These are phyloP conservation scores for Penicillium odoratum DNA, from an alignment of 495 filamentous ascomycete species.

Conservation along the genomic window DNA sequence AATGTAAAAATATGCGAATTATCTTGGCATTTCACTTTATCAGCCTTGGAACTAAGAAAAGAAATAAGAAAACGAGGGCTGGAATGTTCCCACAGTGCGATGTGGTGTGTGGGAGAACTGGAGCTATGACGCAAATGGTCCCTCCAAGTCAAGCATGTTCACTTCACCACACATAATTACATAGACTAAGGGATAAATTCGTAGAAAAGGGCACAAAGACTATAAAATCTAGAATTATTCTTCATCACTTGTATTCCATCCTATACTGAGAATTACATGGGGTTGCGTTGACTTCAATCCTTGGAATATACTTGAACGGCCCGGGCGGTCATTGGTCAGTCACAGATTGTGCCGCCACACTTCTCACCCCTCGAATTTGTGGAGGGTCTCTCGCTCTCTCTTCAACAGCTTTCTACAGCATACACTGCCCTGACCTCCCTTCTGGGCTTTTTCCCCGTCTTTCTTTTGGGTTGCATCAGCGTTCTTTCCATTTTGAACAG, in stretches of 20 bases:
- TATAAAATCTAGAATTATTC: no score
- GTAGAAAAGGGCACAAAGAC: not conserved
- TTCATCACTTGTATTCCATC: not conserved
- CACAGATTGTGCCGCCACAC: conserved; percentile 31
- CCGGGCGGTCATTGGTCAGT: conserved; percentile 29
- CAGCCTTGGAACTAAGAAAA: not conserved
- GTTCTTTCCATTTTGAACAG: conserved; percentile 10
- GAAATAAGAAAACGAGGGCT: not conserved
- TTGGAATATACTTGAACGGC: conserved; percentile 19
- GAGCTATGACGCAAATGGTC: conserved; percentile 6
- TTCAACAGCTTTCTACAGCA: conserved; percentile 8
- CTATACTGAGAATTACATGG: not conserved
- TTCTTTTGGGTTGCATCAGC: conserved; percentile 24
- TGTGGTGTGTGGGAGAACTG: conserved; percentile 5
- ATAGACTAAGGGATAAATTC: not conserved
- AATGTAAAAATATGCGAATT: no score
- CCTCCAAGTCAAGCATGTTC: not conserved
- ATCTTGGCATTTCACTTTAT: not conserved
- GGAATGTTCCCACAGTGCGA: not conserved
- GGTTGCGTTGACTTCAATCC: not conserved
- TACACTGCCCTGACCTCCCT: not conserved
- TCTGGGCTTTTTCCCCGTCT: conserved; percentile 10
- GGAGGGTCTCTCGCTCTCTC: conserved; percentile 18
- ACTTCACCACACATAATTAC: not conserved
- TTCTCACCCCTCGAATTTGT: conserved; percentile 33